These are phyloP conservation scores for Hypholoma fasciculare DNA, from an alignment of 768 basidiomycete species.

Conservation along the genomic window DNA sequence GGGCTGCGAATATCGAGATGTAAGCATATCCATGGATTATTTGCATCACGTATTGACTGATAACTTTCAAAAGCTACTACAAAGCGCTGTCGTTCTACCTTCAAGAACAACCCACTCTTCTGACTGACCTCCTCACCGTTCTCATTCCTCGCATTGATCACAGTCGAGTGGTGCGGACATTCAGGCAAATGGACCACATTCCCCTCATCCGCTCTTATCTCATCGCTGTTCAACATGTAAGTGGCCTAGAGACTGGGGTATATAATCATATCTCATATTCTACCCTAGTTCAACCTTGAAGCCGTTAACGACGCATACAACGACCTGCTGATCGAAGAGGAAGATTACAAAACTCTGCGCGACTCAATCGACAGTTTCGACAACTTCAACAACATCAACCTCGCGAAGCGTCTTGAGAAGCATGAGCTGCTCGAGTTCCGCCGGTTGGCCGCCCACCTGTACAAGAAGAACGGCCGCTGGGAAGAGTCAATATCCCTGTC, in stretches of 20 bases:
- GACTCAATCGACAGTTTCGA: conserved; percentile 98
- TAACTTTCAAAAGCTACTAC: conserved; percentile 68
- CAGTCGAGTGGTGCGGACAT: conserved; percentile 91
- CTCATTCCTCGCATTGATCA: conserved; percentile 96
- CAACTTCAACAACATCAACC: conserved; percentile 90
- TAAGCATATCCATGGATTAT: conserved; percentile 31
- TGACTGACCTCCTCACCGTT: conserved; percentile 92
- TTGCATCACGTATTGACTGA: background rate
- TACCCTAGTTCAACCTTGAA: conserved; percentile 81
- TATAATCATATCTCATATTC: conserved; percentile 2
- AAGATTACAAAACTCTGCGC: conserved; percentile 96
- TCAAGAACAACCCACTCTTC: conserved; percentile 87
- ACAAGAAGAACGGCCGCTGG: conserved; percentile 98
- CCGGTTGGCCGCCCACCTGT: conserved; percentile 90
- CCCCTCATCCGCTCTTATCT: conserved; percentile 96
- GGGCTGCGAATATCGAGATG: conserved; percentile 98
- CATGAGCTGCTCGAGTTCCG: conserved; percentile 96
- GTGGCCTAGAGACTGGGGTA: conserved; percentile 22
- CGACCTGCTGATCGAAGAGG: conserved; percentile 97
- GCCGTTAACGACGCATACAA: conserved; percentile 99
- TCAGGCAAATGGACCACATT: conserved; percentile 93
- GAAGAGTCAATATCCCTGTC: conserved; percentile 95
- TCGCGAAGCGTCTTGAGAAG: conserved; percentile 84
- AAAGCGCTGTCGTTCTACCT: conserved; percentile 94
- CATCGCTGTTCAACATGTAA: conserved; percentile 91